Conservation (phyloP, 805 yeast species). For the Teunomyces stri region DNA sequence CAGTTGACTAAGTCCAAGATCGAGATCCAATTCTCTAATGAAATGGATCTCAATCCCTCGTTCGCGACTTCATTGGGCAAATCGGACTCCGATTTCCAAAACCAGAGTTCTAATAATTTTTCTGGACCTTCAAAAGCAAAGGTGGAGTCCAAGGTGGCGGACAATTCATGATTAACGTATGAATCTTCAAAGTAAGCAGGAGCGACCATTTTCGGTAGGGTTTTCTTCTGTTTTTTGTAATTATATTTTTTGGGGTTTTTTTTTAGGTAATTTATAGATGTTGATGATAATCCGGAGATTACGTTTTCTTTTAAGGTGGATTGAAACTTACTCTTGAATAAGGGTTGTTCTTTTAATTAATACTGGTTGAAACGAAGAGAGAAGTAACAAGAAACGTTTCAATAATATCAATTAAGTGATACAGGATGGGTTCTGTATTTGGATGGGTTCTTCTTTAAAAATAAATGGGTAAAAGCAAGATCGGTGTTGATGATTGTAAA, state of each 20-base stretch:
- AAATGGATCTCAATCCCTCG: conserved; percentile 61
- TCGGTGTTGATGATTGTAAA: conserved; percentile 5
- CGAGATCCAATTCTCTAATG: conserved; percentile 64
- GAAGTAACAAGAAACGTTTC: conserved; percentile 51
- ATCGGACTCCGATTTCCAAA: conserved; percentile 50
- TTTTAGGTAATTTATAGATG: too few species aligned
- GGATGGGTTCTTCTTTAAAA: not conserved
- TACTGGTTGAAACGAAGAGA: conserved; percentile 40
- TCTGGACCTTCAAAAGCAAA: conserved; percentile 98
- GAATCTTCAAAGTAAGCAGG: conserved; percentile 43
- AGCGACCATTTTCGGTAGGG: conserved; percentile 34
- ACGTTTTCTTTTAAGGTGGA: conserved; percentile 22
- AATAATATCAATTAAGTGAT: conserved; percentile 12
- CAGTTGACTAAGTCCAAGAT: conserved; percentile 83
- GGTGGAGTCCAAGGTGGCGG: conserved; percentile 78
- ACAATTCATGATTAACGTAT: conserved; percentile 74
- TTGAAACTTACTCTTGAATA: conserved; percentile 42
- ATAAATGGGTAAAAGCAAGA: not conserved
- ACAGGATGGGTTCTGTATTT: too few species aligned
- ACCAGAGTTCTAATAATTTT: conserved; percentile 88
- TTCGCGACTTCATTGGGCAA: conserved; percentile 34
- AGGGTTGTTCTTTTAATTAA: conserved; percentile 15
- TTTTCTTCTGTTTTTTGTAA: conserved; percentile 9
- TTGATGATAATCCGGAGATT: conserved; percentile 1
- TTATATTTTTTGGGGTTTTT: conserved; percentile 6